Evolutionary conservation across 495 filamentous ascomycete genomes (phyloP), one percentile per base, ranked within the genome.

Genomic region (Aspergillus sclerotioniger): DNA sequence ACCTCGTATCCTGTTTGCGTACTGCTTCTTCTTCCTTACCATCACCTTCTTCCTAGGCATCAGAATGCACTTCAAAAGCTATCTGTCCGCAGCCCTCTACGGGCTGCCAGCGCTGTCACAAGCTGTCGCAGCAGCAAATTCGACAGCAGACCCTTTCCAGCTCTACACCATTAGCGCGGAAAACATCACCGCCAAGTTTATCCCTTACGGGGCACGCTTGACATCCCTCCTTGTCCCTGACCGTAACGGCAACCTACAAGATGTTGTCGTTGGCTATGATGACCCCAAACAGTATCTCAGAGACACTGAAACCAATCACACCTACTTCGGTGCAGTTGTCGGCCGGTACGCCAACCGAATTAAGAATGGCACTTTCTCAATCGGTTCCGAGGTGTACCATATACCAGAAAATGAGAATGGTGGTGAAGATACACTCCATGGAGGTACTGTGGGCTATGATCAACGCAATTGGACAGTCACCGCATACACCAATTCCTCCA

Each of bases 281-380:
- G 88, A 92, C 63, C 87, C 88, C 20, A 84, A 70, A 37, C 78
- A 87, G 53, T 96, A 94, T 67, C 65, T 77, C 8, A 71, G 83
- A 33, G 89, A 92, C 62, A 68, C 67, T 25, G 83, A 91, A 61
- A 71, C 70, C 37, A 78, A 82, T 51, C 88, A 90, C 72, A 89
- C 88, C 49, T 90, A 87, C 76, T 87, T 90, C 57, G 89, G 90
- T 43, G 78, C 85, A 7, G 82, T 90, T n/a, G 87, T 85, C 6
- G 90, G 90, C 35, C 87, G 90, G 16, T 93, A 92, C 65, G 90
- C 89, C 43, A 93, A 96, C 72, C 86, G 89, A 32, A 96, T 94
- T 74, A 90, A 88, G 79, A 94, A 94, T 70, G 85, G 84, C 60
- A 89, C 84, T 8, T 96, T 94, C 65, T 79, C 78, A 57, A 81